These are phyloP conservation scores for Teunomyces tritomae DNA, from an alignment of 805 yeast species.

Conservation along the genomic window DNA sequence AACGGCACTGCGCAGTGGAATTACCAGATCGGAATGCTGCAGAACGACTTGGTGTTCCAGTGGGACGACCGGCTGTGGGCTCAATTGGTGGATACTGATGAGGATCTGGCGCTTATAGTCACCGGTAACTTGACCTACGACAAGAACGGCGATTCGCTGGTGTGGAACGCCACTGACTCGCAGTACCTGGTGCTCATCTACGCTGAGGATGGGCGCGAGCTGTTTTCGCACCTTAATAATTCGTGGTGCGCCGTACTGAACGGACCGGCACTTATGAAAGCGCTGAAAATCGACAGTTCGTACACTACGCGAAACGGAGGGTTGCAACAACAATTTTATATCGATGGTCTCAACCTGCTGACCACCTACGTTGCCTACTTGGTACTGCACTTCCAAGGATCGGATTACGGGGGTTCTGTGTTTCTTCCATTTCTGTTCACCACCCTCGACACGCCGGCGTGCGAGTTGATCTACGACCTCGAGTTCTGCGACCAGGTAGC, in stretches of 20 bases:
- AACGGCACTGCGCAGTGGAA: slow-evolving; percentile 47
- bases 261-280: slow-evolving; percentile 42
- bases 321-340: slow-evolving; percentile 58
- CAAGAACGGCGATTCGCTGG: neutral
- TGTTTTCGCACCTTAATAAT: slow-evolving; percentile 39
- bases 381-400: slow-evolving; percentile 45
- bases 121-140: slow-evolving; percentile 48
- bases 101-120: slow-evolving; percentile 60
- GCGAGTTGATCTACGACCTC: slow-evolving; percentile 71
- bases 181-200: slow-evolving; percentile 48
- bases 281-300: slow-evolving; percentile 22
- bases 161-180: slow-evolving; percentile 23
- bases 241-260: slow-evolving; percentile 73
- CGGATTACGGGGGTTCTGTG: slow-evolving; percentile 59
- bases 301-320: slow-evolving; percentile 47
- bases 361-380: slow-evolving; percentile 65
- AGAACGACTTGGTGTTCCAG: slow-evolving; percentile 59
- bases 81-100: slow-evolving; percentile 65
- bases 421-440: slow-evolving; percentile 57
- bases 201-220: slow-evolving; percentile 34
- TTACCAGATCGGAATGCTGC: slow-evolving; percentile 67
- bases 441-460: slow-evolving; percentile 52
- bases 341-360: slow-evolving; percentile 58
- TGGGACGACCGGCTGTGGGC: slow-evolving; percentile 64
- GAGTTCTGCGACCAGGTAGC: slow-evolving; percentile 81